phyloP scores from a whole-genome alignment of 768 basidiomycete genomes.

The Xerocomus brunneocitrinus region DNA sequence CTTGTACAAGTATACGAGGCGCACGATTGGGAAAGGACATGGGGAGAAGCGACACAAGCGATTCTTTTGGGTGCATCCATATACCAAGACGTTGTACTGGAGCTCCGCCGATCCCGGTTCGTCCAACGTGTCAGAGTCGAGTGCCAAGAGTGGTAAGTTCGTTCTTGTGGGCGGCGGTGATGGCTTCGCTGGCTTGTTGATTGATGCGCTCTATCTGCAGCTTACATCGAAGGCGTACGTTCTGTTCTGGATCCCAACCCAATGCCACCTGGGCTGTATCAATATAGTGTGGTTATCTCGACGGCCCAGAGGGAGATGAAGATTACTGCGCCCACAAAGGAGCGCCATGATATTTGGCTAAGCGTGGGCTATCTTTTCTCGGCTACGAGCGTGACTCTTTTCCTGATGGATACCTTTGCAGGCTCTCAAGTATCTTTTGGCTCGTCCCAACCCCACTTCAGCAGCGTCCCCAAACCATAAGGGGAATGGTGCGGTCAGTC shows the following conservation, averaged over 20 bases:
- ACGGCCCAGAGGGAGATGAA: conserved; percentile 97
- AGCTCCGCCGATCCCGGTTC: conserved; percentile 92
- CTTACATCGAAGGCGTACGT: conserved; percentile 89
- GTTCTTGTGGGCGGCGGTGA: conserved; percentile 1
- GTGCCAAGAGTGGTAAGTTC: conserved; percentile 91
- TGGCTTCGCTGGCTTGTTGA: conserved; percentile 7
- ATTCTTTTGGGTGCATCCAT: conserved; percentile 99
- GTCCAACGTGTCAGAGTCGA: conserved; percentile 81
- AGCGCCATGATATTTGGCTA: conserved; percentile 96
- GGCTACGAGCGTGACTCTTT: conserved; percentile 1
- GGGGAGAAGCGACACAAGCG: conserved; percentile 87
- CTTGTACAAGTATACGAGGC: conserved; percentile 94
- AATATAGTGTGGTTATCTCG: conserved; percentile 88
- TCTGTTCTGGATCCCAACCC: conserved; percentile 93
- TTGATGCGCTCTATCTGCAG: conserved; percentile 36
- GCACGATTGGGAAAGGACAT: conserved; percentile 83
- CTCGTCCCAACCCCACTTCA: conserved; percentile 51
- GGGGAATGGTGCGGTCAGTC: conserved; percentile 40
- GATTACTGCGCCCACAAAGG: conserved; percentile 93
- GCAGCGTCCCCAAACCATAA: conserved; percentile 24
- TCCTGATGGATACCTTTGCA: conserved; percentile 29
- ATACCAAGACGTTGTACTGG: conserved; percentile 98
- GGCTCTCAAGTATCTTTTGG: conserved; percentile 89
- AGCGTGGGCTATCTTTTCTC: conserved; percentile 50
- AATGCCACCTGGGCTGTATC: conserved; percentile 90